Evolutionary conservation across 1,284 basidiomycete species (phyloP).

Genomic region (Puccinia coronata): DNA sequence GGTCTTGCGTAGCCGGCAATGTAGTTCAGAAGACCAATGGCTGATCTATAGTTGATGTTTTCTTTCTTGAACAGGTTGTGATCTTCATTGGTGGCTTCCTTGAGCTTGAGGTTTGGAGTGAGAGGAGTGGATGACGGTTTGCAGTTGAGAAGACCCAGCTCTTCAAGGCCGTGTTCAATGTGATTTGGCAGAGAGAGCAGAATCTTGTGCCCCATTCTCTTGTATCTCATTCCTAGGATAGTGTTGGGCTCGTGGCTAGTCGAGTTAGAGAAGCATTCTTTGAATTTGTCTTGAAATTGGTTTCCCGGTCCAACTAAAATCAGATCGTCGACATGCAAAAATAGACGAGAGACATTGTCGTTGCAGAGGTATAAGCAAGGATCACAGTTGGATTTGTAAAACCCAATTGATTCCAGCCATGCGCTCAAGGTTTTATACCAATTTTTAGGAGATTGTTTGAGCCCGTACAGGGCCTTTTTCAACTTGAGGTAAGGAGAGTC

Average conservation of each 20-base stretch:
- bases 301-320: background rate
- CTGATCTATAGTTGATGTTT: conserved; percentile 11
- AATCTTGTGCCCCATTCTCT: background rate
- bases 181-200: background rate
- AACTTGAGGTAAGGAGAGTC: background rate
- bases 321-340: conserved; percentile 23
- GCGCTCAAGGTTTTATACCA: background rate
- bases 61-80: background rate
- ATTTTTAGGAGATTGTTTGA: conserved; percentile 7
- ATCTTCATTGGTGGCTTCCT: conserved; percentile 4
- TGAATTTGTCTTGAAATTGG: background rate
- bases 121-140: background rate
- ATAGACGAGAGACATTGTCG: background rate
- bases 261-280: background rate
- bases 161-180: conserved; percentile 12
- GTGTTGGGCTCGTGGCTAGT: background rate
- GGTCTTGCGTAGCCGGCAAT: background rate
- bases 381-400: background rate
- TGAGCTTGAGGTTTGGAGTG: conserved; percentile 2
- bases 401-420: background rate
- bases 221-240: background rate
- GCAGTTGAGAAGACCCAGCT: background rate
- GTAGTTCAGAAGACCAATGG: conserved; percentile 3
- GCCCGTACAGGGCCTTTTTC: conserved; percentile 6
- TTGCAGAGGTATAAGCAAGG: conserved; percentile 5